These are phyloP conservation scores for Calonectria pteridis DNA, from an alignment of 2,329 filamentous ascomycete genomes.

Conservation along the genomic window DNA sequence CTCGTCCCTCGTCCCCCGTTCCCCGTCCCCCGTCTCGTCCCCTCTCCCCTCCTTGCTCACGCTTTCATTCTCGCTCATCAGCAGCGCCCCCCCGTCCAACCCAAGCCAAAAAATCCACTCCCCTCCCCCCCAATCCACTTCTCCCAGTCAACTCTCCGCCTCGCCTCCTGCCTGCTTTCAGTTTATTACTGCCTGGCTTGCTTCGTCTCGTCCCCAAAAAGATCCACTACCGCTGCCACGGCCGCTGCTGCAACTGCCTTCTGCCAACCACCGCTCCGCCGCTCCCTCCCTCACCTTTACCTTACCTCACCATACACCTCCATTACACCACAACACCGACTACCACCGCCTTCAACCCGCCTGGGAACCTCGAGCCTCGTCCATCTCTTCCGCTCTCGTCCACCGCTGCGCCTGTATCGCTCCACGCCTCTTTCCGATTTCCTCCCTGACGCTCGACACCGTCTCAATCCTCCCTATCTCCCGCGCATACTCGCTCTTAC, in stretches of 20 bases:
- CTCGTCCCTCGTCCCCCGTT: not conserved
- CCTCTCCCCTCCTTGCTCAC: not conserved
- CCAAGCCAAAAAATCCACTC: conserved; percentile 21
- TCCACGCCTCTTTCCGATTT: conserved; percentile 31
- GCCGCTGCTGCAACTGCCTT: conserved; percentile 22
- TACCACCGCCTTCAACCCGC: conserved; percentile 11
- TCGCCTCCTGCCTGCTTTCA: conserved; percentile 22
- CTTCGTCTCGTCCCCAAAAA: conserved; percentile 18
- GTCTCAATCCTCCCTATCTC: conserved; percentile 25
- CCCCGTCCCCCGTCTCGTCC: not conserved
- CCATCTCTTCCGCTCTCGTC: conserved; percentile 9
- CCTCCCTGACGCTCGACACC: conserved; percentile 27
- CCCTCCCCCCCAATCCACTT: conserved; percentile 16
- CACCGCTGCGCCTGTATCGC: conserved; percentile 2
- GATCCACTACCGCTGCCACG: conserved; percentile 26
- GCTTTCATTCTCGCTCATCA: conserved; percentile 1
- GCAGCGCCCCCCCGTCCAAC: conserved; percentile 9
- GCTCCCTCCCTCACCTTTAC: conserved; percentile 28
- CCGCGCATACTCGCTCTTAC: conserved; percentile 40
- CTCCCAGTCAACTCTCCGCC: conserved; percentile 17
- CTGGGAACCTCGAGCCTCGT: conserved; percentile 9
- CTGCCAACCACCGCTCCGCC: conserved; percentile 24
- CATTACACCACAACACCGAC: conserved; percentile 19
- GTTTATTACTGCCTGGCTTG: conserved; percentile 23
- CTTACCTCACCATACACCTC: conserved; percentile 26